Evolutionary conservation across 352 stramenopile species (phyloP).

Genomic region (Phytophthora brassicae): DNA sequence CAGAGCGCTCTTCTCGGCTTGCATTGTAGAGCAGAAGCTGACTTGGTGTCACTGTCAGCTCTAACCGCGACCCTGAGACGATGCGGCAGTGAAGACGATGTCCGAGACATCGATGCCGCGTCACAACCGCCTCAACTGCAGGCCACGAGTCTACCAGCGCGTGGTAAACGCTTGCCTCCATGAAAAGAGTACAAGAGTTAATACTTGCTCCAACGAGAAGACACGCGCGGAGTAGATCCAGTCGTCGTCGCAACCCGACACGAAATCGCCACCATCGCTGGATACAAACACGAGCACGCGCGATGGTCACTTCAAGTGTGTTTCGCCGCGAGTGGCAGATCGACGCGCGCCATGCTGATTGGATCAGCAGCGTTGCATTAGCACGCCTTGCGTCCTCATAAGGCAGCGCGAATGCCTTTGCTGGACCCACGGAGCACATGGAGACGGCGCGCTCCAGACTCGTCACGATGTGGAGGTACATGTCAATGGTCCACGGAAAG

Average conservation of each 20-base stretch:
- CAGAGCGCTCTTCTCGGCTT: constrained; percentile 28
- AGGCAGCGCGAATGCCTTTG: constrained; percentile 48
- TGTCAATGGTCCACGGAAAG: constrained; percentile 76
- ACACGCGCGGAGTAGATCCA: constrained; percentile 54
- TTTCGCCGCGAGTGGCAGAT: constrained; percentile 43
- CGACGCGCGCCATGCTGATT: constrained; percentile 54
- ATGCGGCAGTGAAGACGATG: constrained; percentile 54
- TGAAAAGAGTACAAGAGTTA: constrained; percentile 68
- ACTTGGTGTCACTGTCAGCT: constrained; percentile 45
- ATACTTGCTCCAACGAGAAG: constrained; percentile 53
- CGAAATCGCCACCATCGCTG: constrained; percentile 72
- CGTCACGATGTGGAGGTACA: constrained; percentile 68
- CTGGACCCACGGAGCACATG: constrained; percentile 35
- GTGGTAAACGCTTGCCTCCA: constrained; percentile 59
- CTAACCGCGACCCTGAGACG: constrained; percentile 33
- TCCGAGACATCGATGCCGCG: constrained; percentile 46
- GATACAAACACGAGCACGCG: constrained; percentile 55
- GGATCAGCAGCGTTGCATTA: constrained; percentile 51
- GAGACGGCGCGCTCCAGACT: constrained; percentile 31
- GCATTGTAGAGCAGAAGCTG: constrained; percentile 38
- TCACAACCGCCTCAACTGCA: constrained; percentile 25
- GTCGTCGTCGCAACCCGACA: constrained; percentile 41
- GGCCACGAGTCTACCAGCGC: constrained; percentile 46
- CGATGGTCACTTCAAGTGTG: constrained; percentile 51
- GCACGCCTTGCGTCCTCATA: constrained; percentile 55